Conservation (phyloP, 768 basidiomycete genomes). For the Termitomyces sp. region DNA sequence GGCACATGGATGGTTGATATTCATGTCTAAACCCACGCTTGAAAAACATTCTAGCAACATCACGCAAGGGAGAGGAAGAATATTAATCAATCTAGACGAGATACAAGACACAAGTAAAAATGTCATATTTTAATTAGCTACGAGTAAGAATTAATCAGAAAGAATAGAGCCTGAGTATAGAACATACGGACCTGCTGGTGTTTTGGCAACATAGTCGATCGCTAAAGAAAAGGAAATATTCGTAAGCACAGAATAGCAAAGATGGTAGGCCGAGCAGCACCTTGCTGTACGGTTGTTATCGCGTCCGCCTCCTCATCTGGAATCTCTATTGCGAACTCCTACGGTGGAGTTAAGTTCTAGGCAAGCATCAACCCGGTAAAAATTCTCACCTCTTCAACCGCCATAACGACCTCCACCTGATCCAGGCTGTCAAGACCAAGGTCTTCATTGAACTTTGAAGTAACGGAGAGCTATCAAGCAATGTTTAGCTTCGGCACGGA, state of each 20-base stretch:
- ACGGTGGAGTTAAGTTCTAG: slow-evolving; percentile 6
- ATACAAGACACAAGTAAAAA: not conserved
- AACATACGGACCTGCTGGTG: slow-evolving; percentile 64
- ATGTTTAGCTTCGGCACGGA: not conserved
- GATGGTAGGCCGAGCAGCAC: slow-evolving; percentile 31
- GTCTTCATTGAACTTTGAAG: slow-evolving; percentile 64
- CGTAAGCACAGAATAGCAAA: slow-evolving; percentile 8
- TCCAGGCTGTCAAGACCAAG: slow-evolving; percentile 94
- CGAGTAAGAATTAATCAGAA: not conserved
- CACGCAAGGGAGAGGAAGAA: not conserved
- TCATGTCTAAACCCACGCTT: not conserved
- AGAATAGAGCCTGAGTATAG: not conserved
- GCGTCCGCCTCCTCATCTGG: slow-evolving; percentile 95
- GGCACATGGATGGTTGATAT: not conserved
- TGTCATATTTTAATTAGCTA: not conserved
- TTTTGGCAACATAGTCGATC: slow-evolving; percentile 92
- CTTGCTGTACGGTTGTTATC: slow-evolving; percentile 88
- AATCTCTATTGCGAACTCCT: slow-evolving; percentile 98
- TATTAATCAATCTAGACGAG: not conserved
- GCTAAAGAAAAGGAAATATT: slow-evolving; percentile 41
- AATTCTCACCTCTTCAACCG: slow-evolving; percentile 78
- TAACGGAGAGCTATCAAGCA: slow-evolving; percentile 16
- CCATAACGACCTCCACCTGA: slow-evolving; percentile 98
- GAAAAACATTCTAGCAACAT: not conserved
- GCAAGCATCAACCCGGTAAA: slow-evolving; percentile 1